Conservation (phyloP, 2,329 filamentous ascomycete genomes). For the Fusarium penzigii region DNA sequence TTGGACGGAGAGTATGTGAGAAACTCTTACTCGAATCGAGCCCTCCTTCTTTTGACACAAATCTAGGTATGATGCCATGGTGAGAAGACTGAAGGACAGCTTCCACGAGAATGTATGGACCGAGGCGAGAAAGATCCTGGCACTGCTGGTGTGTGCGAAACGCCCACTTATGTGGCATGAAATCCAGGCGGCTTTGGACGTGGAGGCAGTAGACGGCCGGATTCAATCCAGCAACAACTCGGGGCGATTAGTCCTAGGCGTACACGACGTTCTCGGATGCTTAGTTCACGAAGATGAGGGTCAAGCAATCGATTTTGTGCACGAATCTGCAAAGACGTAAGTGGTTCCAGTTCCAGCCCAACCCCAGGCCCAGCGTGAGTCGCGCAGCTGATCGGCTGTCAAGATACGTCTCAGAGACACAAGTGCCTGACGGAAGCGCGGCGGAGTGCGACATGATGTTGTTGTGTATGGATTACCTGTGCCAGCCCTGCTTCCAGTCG, state of each 20-base stretch:
- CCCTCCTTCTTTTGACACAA: no score
- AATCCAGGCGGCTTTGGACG: slow-evolving; percentile 38
- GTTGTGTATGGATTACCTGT: slow-evolving; percentile 38
- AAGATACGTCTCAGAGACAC: slow-evolving; percentile 27
- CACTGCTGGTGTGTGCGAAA: slow-evolving; percentile 42
- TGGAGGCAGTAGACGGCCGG: slow-evolving; percentile 14
- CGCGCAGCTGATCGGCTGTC: not conserved
- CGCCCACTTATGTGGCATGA: slow-evolving; percentile 44
- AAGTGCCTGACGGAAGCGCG: slow-evolving; percentile 21
- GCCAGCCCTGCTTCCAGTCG: slow-evolving; percentile 32
- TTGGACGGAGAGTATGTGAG: no score
- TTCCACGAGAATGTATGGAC: not conserved
- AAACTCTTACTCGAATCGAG: no score
- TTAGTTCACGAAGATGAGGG: slow-evolving; percentile 36
- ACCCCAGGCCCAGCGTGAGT: no score
- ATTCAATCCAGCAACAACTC: slow-evolving; percentile 17
- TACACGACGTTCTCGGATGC: slow-evolving; percentile 37
- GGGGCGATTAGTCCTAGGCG: slow-evolving; percentile 23
- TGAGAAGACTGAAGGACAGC: not conserved
- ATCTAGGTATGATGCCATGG: no score
- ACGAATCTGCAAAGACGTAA: slow-evolving; percentile 38
- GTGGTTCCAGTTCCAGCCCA: no score
- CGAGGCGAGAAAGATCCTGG: slow-evolving; percentile 34
- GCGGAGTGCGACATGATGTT: slow-evolving; percentile 7
- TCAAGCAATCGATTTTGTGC: slow-evolving; percentile 39